These are phyloP conservation scores for Plasmopara halstedii DNA, from an alignment of 352 stramenopile species.

Conservation along the genomic window DNA sequence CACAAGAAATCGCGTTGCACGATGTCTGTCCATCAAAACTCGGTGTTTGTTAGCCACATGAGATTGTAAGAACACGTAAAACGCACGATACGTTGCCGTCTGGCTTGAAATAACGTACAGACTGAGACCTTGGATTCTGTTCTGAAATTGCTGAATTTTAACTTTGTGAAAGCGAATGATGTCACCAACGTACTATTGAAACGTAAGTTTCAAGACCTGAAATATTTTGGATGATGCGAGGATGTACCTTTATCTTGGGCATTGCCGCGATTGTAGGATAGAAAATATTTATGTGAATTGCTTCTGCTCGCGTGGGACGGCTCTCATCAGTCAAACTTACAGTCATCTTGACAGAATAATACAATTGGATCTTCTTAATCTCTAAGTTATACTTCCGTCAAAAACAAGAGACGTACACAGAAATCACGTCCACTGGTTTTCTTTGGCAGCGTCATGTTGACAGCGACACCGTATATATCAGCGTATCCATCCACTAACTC, in stretches of 20 bases:
- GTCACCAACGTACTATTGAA: constrained; percentile 52
- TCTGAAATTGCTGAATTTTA: constrained; percentile 53
- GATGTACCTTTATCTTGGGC: constrained; percentile 48
- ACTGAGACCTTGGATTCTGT: constrained; percentile 47
- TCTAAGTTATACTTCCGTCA: neutral
- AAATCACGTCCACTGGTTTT: constrained; percentile 46
- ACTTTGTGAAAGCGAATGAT: constrained; percentile 76
- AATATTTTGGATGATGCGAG: neutral
- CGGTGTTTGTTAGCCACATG: neutral
- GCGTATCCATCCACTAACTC: constrained; percentile 53
- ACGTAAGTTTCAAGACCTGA: neutral
- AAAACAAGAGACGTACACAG: constrained; percentile 36
- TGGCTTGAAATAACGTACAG: constrained; percentile 23
- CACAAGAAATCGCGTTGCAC: constrained; percentile 50
- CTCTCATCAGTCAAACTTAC: constrained; percentile 62
- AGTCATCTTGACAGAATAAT: constrained; percentile 43
- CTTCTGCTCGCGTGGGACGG: constrained; percentile 36
- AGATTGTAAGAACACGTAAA: neutral
- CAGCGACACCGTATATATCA: constrained; percentile 59
- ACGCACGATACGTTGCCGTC: too few species aligned
- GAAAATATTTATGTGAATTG: constrained; percentile 64
- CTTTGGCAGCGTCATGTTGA: constrained; percentile 71
- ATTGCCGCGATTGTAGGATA: constrained; percentile 45
- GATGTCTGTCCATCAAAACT: constrained; percentile 13
- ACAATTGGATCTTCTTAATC: neutral